Percentiles rank a stretch among this genome's conserved stretches.
Conservation (phyloP, 176 grass and related monocot genomes). For the Elaeis guineensis region DNA sequence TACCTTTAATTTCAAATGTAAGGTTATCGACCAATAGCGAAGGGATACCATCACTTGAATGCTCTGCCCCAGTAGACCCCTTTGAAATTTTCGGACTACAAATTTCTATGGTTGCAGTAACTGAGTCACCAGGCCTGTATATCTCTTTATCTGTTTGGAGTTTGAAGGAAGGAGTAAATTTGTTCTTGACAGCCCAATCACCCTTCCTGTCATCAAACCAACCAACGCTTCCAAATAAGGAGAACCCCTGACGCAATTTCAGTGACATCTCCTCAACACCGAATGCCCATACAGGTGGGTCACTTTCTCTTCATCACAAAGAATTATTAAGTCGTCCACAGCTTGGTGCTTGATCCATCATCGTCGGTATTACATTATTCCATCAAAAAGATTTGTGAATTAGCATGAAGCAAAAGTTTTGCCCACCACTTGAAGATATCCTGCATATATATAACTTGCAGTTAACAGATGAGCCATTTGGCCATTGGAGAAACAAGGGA, state of each 20-base stretch:
- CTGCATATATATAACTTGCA: no score
- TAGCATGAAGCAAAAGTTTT: no score
- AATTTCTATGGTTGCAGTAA: constrained; percentile 63
- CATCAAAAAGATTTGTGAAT: no score
- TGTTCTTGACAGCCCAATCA: constrained; percentile 26
- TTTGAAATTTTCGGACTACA: constrained; percentile 32
- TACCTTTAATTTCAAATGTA: constrained; percentile 73
- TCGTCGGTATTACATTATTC: no score
- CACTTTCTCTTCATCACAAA: no score
- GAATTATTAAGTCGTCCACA: no score
- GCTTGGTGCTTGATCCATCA: no score
- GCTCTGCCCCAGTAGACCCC: constrained; percentile 15
- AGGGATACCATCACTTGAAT: background rate
- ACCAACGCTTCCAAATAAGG: constrained; percentile 60
- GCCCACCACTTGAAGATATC: no score
- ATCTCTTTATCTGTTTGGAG: constrained; percentile 79
- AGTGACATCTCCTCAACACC: constrained; percentile 41
- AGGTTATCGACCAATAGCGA: constrained; percentile 69
- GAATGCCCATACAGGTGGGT: constrained; percentile 12
- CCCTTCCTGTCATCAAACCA: constrained; percentile 62
- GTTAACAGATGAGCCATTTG: no score
- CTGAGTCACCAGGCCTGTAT: constrained; percentile 68
- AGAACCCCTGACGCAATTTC: constrained; percentile 54
- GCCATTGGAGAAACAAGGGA: no score
- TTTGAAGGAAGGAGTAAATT: constrained; percentile 58